phyloP scores from a whole-genome alignment of 1,284 basidiomycete genomes.

The Fomitopsis betulina region DNA sequence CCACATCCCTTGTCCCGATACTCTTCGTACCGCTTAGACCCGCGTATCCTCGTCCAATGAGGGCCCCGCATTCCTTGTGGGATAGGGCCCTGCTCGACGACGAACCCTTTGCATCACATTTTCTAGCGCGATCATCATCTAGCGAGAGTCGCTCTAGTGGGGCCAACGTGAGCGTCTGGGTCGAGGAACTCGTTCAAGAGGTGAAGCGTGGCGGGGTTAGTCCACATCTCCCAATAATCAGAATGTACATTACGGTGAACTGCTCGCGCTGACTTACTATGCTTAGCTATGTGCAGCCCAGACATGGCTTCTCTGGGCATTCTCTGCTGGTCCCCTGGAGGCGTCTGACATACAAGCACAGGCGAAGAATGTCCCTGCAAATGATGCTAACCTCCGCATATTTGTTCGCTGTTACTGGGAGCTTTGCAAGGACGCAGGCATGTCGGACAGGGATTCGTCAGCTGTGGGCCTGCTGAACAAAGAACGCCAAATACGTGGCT shows the following conservation, averaged over 20 bases:
- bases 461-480: background rate
- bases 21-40: background rate
- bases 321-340: background rate
- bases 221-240: background rate
- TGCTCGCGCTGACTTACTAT: background rate
- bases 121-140: constrained; percentile 9
- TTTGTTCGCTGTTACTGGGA: constrained; percentile 27
- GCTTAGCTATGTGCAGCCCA: background rate
- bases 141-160: constrained; percentile 1
- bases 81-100: constrained; percentile 25
- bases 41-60: constrained; percentile 8
- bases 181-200: constrained; percentile 7
- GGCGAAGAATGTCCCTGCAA: background rate
- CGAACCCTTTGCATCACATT: constrained; percentile 25
- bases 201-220: constrained; percentile 4
- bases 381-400: constrained; percentile 6
- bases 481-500: background rate
- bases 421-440: constrained; percentile 1
- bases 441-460: background rate
- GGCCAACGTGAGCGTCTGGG: constrained; percentile 10
- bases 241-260: background rate
- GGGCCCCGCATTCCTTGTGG: constrained; percentile 17
- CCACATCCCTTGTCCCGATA: background rate
- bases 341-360: constrained; percentile 11
- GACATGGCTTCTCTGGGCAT: background rate